phyloP scores from a whole-genome alignment of 768 basidiomycete genomes.

The Omphalotus guepiniiformis region DNA sequence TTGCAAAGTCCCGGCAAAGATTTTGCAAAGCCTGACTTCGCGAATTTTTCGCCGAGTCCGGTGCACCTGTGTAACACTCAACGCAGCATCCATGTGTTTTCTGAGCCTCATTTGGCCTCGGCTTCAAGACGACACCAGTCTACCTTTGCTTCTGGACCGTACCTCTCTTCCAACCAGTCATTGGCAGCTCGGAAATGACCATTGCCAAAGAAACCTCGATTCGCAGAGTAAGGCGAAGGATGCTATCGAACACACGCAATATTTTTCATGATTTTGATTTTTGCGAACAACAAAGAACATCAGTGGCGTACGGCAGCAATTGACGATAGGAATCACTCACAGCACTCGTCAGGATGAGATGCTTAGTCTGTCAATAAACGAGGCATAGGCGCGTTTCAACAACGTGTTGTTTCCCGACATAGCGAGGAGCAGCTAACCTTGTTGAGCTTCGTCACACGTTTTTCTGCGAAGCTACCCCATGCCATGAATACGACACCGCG shows the following conservation, averaged over 20 bases:
- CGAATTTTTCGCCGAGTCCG: too few relatives aligned
- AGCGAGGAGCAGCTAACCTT: slow-evolving; percentile 41
- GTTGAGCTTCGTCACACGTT: slow-evolving; percentile 74
- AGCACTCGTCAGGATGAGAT: slow-evolving; percentile 72
- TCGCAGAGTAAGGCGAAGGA: slow-evolving; percentile 78
- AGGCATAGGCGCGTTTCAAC: slow-evolving; percentile 1
- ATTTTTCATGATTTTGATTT: too few relatives aligned
- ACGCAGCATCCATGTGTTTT: background rate
- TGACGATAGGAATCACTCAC: slow-evolving; percentile 39
- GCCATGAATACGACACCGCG: slow-evolving; percentile 78
- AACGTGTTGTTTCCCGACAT: background rate
- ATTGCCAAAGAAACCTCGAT: slow-evolving; percentile 82
- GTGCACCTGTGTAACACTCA: too few relatives aligned
- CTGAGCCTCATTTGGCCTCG: background rate
- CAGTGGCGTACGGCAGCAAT: slow-evolving; percentile 6
- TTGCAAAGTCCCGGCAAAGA: too few relatives aligned
- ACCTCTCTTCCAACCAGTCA: slow-evolving; percentile 77
- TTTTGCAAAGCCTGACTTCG: too few relatives aligned
- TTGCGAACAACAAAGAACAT: slow-evolving; percentile 14
- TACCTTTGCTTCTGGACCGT: slow-evolving; percentile 68
- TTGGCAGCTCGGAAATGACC: slow-evolving; percentile 86
- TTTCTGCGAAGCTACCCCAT: slow-evolving; percentile 86
- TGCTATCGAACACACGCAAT: slow-evolving; percentile 50
- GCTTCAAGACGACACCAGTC: slow-evolving; percentile 55
- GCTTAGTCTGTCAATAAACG: slow-evolving; percentile 52